These are phyloP conservation scores for Aspergillus vadensis DNA, from an alignment of 2,329 filamentous ascomycete species.

Conservation along the genomic window DNA sequence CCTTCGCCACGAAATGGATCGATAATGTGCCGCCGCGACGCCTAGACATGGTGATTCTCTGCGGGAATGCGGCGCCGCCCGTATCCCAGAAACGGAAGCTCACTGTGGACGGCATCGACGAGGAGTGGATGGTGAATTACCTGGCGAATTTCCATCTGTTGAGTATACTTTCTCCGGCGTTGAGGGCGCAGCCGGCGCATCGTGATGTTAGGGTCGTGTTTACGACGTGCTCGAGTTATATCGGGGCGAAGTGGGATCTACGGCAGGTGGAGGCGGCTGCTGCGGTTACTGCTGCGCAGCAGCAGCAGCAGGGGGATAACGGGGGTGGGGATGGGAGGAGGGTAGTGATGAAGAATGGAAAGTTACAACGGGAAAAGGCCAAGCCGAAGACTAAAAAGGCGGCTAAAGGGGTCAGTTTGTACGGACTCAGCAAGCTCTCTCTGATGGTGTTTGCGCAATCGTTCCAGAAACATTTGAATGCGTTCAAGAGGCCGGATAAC, in stretches of 20 bases:
- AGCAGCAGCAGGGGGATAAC: neutral
- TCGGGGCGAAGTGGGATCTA: conserved; percentile 68
- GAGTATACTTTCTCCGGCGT: conserved; percentile 84
- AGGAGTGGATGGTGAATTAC: conserved; percentile 93
- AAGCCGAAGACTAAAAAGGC: neutral
- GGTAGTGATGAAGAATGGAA: neutral
- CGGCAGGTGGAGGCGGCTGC: conserved; percentile 24
- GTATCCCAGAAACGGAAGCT: conserved; percentile 51
- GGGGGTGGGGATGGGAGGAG: neutral
- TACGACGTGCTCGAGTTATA: conserved; percentile 84
- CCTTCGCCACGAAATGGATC: conserved; percentile 97
- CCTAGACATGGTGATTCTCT: conserved; percentile 87
- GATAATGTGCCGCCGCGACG: conserved; percentile 88
- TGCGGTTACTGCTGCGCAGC: neutral
- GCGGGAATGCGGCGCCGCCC: conserved; percentile 71
- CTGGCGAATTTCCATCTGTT: conserved; percentile 94
- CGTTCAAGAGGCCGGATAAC: conserved; percentile 80
- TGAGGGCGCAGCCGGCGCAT: conserved; percentile 89
- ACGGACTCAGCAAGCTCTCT: conserved; percentile 69
- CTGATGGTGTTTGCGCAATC: conserved; percentile 86
- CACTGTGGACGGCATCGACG: conserved; percentile 79
- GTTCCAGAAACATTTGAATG: conserved; percentile 87
- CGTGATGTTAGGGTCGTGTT: conserved; percentile 88
- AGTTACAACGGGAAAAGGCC: conserved; percentile 31
- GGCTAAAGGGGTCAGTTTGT: conserved; percentile 48